Conservation (phyloP, 2,329 filamentous ascomycete genomes). For the Colletotrichum costaricense region DNA sequence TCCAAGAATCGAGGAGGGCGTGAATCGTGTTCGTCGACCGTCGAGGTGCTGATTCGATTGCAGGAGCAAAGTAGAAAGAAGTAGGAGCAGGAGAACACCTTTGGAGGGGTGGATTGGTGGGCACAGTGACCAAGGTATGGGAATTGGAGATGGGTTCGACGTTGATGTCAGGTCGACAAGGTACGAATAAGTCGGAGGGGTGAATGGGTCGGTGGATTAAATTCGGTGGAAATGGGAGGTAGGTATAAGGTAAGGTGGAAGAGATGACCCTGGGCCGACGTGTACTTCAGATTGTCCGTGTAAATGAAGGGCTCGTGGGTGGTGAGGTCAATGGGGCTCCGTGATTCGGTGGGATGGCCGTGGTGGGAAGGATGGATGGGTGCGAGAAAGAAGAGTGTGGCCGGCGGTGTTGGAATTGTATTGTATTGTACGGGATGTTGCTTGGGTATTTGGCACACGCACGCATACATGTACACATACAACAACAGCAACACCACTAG, state of each 20-base stretch:
- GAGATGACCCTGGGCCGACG: not conserved
- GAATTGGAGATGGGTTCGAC: not conserved
- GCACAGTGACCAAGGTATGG: not conserved
- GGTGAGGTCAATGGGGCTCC: conserved; percentile 20
- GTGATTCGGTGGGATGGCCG: conserved; percentile 28
- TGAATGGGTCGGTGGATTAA: not conserved
- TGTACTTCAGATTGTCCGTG: conserved; percentile 31
- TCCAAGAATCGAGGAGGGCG: not conserved
- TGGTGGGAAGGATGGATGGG: conserved; percentile 14
- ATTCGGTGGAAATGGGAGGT: not conserved
- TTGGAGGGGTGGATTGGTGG: not conserved
- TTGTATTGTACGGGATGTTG: conserved; percentile 20
- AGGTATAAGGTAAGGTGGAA: not conserved
- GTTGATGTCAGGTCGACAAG: not conserved
- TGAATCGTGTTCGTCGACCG: not conserved
- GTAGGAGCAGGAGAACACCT: not conserved
- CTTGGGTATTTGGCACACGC: not conserved
- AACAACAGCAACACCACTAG: not conserved
- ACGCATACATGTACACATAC: not conserved
- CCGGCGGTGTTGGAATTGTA: conserved; percentile 18
- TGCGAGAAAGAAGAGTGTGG: conserved; percentile 8
- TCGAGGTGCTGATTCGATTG: not conserved
- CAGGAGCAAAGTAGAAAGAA: not conserved
- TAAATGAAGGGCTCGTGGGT: conserved; percentile 33
- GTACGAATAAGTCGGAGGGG: not conserved